Evolutionary conservation across 148 eudicot species (phyloP), one percentile per base, ranked within the genome.

Genomic region (Diospyros lotus): DNA sequence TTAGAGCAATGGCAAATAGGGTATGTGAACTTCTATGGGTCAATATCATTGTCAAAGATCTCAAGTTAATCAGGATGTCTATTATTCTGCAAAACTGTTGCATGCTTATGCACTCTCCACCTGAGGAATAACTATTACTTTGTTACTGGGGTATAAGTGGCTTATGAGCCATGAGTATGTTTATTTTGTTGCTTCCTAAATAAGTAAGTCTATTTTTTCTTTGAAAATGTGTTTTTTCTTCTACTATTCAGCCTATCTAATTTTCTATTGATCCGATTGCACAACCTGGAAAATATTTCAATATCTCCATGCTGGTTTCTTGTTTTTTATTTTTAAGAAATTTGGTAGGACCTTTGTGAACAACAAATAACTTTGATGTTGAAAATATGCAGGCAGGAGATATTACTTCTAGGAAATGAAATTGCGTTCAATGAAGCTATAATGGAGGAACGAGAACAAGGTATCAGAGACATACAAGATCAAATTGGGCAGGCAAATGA

Each of bases 401-500:
- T 89, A 54, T 80, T 84, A 66, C 87, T 87, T 65, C 79, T 89
- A 70, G 93, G 86, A 71, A 89, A 89, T 84, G 93, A 89, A 84
- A 80, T 89, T 78, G 79, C 82, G 38, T 89, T 89, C 78, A 89
- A 89, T 70, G 93, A 89, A 77, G 88, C 90, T 18, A 87, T 89
- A 75, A 79, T 89, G 62, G 93, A 87, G 72, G 93, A 89, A 69
- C 87, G 93, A 62, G 93, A 89, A 28, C 93, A 87, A 61, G 93
- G 93, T 66, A 84, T 89, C 42, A 79, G 68, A 81, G 94, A 90
- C 69, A 83, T 90, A 78, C 89, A 90, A 79, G 61, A 84, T 71
- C 89, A 90, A 81, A 90, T 90, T 77, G 92, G 94, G 43, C 79
- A 90, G 85, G 90, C 82, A 46, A 90, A 85, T 79, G 94, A 90